These are phyloP conservation scores for Aureobasidium sp. DNA, from an alignment of 2,329 filamentous ascomycete species.

Conservation along the genomic window DNA sequence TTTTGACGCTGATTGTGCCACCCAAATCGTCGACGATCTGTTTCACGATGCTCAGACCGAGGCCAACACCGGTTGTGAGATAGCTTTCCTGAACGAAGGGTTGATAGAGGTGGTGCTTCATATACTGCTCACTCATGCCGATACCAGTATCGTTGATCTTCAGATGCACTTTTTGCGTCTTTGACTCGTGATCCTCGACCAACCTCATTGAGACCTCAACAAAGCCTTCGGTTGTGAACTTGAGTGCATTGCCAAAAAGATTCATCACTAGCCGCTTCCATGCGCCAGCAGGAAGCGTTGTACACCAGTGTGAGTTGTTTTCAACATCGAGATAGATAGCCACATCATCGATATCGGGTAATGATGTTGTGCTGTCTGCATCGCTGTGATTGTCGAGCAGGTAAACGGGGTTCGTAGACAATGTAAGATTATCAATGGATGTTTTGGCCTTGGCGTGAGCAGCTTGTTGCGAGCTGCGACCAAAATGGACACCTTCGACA, in stretches of 20 bases:
- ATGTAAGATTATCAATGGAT: background rate
- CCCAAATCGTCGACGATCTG: slow-evolving; percentile 24
- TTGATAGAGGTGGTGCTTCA: slow-evolving; percentile 25
- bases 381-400: background rate
- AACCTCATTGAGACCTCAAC: slow-evolving; percentile 26
- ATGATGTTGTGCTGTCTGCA: too few relatives aligned
- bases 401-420: background rate
- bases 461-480: background rate
- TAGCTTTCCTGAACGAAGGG: slow-evolving; percentile 30
- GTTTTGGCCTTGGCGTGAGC: background rate
- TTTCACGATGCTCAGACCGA: slow-evolving; percentile 30
- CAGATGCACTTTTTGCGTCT: background rate
- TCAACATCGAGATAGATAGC: background rate
- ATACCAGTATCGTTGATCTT: slow-evolving; percentile 27
- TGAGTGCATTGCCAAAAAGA: slow-evolving; percentile 40
- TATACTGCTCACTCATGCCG: slow-evolving; percentile 29
- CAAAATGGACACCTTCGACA: slow-evolving; percentile 5
- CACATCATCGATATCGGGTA: background rate
- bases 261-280: slow-evolving; percentile 43
- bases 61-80: slow-evolving; percentile 28
- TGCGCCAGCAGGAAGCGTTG: slow-evolving; percentile 18
- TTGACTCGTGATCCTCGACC: background rate
- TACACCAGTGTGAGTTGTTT: background rate
- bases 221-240: slow-evolving; percentile 36
- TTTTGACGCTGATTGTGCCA: slow-evolving; percentile 20